Base-by-base conservation (phyloP, 257 asterid genomes). In the Scutellaria baicalensis region DNA sequence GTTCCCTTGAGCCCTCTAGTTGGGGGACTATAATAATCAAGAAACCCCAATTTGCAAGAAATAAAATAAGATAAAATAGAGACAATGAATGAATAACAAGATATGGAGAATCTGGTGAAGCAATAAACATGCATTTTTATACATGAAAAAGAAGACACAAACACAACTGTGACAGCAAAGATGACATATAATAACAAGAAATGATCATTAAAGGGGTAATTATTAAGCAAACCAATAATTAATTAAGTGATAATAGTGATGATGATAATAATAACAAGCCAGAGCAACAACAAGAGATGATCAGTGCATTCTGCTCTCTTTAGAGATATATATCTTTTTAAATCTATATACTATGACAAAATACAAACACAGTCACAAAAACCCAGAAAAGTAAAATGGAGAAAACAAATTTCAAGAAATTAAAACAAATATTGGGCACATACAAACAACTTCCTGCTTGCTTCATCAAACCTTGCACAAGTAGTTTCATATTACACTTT, bases 1-100 rank as follows among this genome's bases (percentile, higher is more conserved):
- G 96, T 87, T 82, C 86, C 92, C 95, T 71, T 4, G 49, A 55
- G 75, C 61, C 81, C 81, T 74, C 79, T 23, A 64, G 76, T 73
- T 60, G 77, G 76, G 79, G 75, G 76, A 75, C 86, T 77, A 74
- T 27, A 83, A 81, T 66, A 81, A 72, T 76, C 75, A 73, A 58
- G 48, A 63, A 63, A 68, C 62, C 60, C 61, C 63, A 60, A 50
- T 66, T 64, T 73, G 14, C 68, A 70, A 70, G 73, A 27, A 27
- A 27, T 65, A 52, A 55, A 63, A 78, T 54, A n/a, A 68, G 66
- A 21, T 43, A 2, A 78, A 69, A 12, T 62, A 70, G 4, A 1
- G 3, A 23, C 4, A 27, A 27, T 27, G 33, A 27, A 31, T 55
- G 20, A 75, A 72, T n/a, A 70, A 69, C 72, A 80, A 71, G 86